Evolutionary conservation across 805 yeast species (phyloP).

Genomic region (Lachancea fermentati): DNA sequence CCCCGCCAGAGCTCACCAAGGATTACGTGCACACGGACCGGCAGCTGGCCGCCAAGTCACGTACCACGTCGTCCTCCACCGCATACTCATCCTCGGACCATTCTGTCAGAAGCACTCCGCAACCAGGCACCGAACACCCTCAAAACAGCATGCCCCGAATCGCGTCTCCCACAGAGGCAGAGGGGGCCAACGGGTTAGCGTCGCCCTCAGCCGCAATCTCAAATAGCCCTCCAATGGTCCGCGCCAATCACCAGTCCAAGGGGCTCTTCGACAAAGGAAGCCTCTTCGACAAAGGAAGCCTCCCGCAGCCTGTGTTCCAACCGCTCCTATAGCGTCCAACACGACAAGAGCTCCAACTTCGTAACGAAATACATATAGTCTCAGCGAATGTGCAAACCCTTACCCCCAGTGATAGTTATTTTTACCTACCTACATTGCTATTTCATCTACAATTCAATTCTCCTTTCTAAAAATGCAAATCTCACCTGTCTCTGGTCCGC

Average conservation of each 20-base stretch:
- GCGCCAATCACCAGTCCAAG: too few relatives aligned
- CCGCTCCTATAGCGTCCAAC: slow-evolving; percentile 15
- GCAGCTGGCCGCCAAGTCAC: not conserved
- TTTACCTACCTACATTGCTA: not conserved
- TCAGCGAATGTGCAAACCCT: too few relatives aligned
- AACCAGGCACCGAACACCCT: not conserved
- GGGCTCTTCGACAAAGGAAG: too few relatives aligned
- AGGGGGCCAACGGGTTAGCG: not conserved
- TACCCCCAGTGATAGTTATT: not conserved
- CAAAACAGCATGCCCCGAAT: not conserved
- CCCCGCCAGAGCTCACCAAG: slow-evolving; percentile 1
- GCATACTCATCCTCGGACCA: not conserved
- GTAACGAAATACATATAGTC: too few relatives aligned
- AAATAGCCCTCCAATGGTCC: not conserved
- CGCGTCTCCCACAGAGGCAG: not conserved
- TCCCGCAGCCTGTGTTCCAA: slow-evolving; percentile 31
- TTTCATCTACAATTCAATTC: not conserved
- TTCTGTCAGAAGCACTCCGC: not conserved
- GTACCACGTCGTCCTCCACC: not conserved
- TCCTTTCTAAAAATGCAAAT: not conserved
- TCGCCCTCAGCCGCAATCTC: not conserved
- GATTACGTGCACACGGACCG: not conserved
- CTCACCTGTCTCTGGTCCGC: too few relatives aligned
- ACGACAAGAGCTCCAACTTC: not conserved
- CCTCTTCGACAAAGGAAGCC: slow-evolving; percentile 22